Percentiles rank a stretch among this genome's conserved stretches.
Evolutionary conservation across 1,284 basidiomycete species (phyloP).

Genomic region (Leccinum fuscescens): DNA sequence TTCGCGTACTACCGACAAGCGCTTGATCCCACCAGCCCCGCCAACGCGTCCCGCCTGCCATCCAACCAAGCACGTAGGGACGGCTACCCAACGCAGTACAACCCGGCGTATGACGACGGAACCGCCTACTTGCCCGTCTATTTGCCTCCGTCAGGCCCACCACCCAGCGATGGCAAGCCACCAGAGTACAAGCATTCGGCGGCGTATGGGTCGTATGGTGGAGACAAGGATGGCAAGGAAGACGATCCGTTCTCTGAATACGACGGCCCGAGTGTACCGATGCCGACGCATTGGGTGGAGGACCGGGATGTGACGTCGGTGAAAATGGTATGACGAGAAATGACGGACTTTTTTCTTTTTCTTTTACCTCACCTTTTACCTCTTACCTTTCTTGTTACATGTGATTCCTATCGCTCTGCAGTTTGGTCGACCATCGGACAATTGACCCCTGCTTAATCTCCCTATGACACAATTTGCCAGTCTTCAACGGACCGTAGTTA

Average conservation of each 20-base stretch:
- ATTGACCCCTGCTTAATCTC: not conserved
- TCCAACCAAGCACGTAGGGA: constrained; percentile 25
- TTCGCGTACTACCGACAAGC: constrained; percentile 72
- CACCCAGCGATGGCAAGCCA: constrained; percentile 26
- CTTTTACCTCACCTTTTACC: not conserved
- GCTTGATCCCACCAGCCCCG: constrained; percentile 54
- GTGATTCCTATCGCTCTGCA: not conserved
- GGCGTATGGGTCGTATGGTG: constrained; percentile 13
- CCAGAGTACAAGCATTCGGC: constrained; percentile 28
- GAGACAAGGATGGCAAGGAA: constrained; percentile 26
- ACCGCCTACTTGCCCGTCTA: constrained; percentile 30
- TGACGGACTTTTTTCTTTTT: not conserved
- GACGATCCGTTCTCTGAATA: constrained; percentile 33
- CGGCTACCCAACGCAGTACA: constrained; percentile 40
- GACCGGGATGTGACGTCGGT: constrained; percentile 27
- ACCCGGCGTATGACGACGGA: constrained; percentile 36
- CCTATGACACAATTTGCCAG: not conserved
- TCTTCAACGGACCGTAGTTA: not conserved
- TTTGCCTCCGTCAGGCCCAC: constrained; percentile 28
- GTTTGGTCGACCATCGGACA: not conserved
- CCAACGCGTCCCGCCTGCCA: constrained; percentile 36
- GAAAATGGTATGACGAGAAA: constrained; percentile 7
- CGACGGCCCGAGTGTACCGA: constrained; percentile 32
- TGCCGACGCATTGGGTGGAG: constrained; percentile 36
- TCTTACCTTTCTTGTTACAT: not conserved